Conservation (phyloP, 2,329 filamentous ascomycete genomes). For the Cytospora leucostoma region DNA sequence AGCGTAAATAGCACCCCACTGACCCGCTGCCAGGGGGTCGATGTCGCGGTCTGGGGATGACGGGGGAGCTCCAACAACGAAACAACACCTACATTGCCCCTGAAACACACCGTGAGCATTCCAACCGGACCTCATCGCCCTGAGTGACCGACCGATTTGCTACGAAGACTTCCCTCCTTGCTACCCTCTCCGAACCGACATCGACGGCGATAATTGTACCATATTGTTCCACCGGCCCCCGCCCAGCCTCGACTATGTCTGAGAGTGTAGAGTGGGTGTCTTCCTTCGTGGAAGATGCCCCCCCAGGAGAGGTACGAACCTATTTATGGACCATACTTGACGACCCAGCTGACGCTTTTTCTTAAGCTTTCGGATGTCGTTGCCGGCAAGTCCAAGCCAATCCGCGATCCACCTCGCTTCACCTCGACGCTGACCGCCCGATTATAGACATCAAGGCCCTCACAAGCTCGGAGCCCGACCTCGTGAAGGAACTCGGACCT, state of each 20-base stretch:
- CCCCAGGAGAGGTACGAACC: slow-evolving; percentile 84
- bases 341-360: slow-evolving; percentile 29
- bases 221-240: not conserved
- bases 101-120: slow-evolving; percentile 9
- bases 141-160: not conserved
- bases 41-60: slow-evolving; percentile 18
- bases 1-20: slow-evolving; percentile 15
- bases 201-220: not conserved
- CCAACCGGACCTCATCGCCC: not conserved
- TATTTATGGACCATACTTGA: slow-evolving; percentile 11
- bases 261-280: slow-evolving; percentile 63
- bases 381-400: slow-evolving; percentile 60
- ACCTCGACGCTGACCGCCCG: slow-evolving; percentile 11
- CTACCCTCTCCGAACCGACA: not conserved
- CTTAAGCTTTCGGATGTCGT: slow-evolving; percentile 81
- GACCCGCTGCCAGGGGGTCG: slow-evolving; percentile 19
- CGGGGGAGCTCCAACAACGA: slow-evolving; percentile 18
- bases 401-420: not conserved
- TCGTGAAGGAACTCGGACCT: slow-evolving; percentile 72
- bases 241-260: slow-evolving; percentile 34
- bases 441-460: slow-evolving; percentile 83
- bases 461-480: slow-evolving; percentile 66
- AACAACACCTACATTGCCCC: slow-evolving; percentile 6
- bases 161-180: not conserved
- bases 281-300: slow-evolving; percentile 90